A percentile compares a stretch with the other conserved stretches of the same genome.
These are phyloP conservation scores for Trametes sp. DNA, from an alignment of 1,284 basidiomycete species.

Conservation along the genomic window DNA sequence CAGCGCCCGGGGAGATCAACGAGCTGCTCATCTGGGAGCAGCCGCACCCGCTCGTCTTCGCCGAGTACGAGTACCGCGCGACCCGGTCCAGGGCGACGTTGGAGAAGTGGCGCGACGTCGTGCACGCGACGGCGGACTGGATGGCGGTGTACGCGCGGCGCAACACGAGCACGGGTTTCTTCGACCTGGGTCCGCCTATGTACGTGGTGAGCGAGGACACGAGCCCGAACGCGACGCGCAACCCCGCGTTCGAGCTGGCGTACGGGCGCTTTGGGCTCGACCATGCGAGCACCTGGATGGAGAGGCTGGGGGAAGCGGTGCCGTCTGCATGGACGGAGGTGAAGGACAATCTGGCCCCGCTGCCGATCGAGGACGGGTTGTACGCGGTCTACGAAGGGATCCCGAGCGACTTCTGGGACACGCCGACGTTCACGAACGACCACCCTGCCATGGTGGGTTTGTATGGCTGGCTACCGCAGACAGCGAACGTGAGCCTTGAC, in stretches of 20 bases:
- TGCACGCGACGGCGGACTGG: constrained; percentile 63
- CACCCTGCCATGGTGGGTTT: constrained; percentile 65
- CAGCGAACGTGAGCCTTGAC: constrained; percentile 53
- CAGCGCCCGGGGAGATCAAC: constrained; percentile 66
- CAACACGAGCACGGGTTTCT: constrained; percentile 54
- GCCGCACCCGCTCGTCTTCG: constrained; percentile 64
- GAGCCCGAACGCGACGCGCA: constrained; percentile 57
- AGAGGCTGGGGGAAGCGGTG: constrained; percentile 48
- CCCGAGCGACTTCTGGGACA: constrained; percentile 58
- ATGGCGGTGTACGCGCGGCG: constrained; percentile 64
- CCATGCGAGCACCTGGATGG: constrained; percentile 58
- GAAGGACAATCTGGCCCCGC: constrained; percentile 52
- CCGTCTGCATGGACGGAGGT: constrained; percentile 55
- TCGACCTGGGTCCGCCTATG: constrained; percentile 66
- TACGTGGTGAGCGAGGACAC: constrained; percentile 67
- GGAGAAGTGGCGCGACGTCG: constrained; percentile 57
- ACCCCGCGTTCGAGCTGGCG: constrained; percentile 64
- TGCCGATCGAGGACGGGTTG: constrained; percentile 57
- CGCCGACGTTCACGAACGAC: constrained; percentile 58
- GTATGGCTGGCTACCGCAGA: constrained; percentile 64
- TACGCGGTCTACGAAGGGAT: constrained; percentile 67
- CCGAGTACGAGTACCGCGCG: constrained; percentile 62
- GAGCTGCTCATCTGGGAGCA: constrained; percentile 71
- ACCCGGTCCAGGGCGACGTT: constrained; percentile 50
- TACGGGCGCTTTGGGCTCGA: constrained; percentile 64